Conservation (phyloP, 2,329 filamentous ascomycete genomes). For the Daldinia sp. region DNA sequence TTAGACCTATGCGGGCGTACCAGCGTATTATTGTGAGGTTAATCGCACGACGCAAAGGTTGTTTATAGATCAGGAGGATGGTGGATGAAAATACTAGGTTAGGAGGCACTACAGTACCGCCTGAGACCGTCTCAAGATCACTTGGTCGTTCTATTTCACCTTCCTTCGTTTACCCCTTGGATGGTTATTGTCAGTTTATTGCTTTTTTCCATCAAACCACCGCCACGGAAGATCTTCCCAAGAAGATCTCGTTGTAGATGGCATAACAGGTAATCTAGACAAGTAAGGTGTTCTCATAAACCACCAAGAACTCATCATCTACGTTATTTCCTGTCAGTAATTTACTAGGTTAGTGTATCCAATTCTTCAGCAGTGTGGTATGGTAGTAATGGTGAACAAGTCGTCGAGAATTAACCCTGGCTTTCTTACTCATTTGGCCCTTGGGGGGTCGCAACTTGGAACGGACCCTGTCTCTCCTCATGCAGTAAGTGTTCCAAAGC, state of each 20-base stretch:
- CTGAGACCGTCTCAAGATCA: slow-evolving; percentile 12
- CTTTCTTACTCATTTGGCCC: slow-evolving; percentile 5
- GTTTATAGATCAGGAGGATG: slow-evolving; percentile 38
- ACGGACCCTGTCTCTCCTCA: slow-evolving; percentile 46
- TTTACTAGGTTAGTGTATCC: neutral
- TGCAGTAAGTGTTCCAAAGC: slow-evolving; percentile 55
- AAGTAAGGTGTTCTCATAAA: neutral
- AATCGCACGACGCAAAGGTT: slow-evolving; percentile 17
- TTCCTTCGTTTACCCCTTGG: slow-evolving; percentile 20
- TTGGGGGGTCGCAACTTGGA: slow-evolving; percentile 41
- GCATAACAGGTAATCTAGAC: no score
- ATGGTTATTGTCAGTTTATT: slow-evolving; percentile 17
- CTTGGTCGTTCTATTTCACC: slow-evolving; percentile 1
- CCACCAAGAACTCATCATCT: neutral
- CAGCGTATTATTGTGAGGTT: slow-evolving; percentile 6
- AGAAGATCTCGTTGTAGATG: neutral
- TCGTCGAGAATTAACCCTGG: slow-evolving; percentile 1
- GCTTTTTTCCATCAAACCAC: slow-evolving; percentile 4
- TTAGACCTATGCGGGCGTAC: neutral
- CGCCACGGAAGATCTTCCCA: slow-evolving; percentile 4
- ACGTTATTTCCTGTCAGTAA: neutral
- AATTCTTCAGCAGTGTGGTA: neutral
- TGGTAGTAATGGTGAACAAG: neutral
- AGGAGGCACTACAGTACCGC: slow-evolving; percentile 14
- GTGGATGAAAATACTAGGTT: slow-evolving; percentile 11